phyloP scores from a whole-genome alignment of 2,329 filamentous ascomycete species.

The Cladosporium velox region DNA sequence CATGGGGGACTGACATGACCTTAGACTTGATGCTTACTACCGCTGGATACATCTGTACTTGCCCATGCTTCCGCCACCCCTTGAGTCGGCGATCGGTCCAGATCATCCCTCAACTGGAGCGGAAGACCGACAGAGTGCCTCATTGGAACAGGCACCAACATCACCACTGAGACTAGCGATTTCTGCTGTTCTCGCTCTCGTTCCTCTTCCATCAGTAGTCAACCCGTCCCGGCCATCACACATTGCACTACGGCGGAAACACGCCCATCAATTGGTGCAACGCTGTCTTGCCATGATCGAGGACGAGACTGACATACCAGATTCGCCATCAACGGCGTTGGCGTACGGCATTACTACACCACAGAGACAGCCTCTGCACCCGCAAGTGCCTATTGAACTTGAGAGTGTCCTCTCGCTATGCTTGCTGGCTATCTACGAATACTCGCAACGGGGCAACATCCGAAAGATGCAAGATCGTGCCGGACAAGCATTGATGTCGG shows the following conservation, averaged over 20 bases:
- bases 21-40: slow-evolving; percentile 54
- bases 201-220: slow-evolving; percentile 47
- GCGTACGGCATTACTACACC: slow-evolving; percentile 39
- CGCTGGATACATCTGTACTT: slow-evolving; percentile 56
- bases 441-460: slow-evolving; percentile 55
- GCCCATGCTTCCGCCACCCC: slow-evolving; percentile 52
- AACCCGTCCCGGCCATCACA: slow-evolving; percentile 45
- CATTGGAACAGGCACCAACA: not conserved
- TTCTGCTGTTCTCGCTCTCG: slow-evolving; percentile 52
- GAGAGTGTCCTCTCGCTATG: slow-evolving; percentile 53
- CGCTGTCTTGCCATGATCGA: slow-evolving; percentile 53
- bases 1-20: slow-evolving; percentile 18
- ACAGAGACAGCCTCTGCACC: slow-evolving; percentile 47
- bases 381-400: slow-evolving; percentile 47
- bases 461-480: slow-evolving; percentile 55
- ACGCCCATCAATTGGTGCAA: slow-evolving; percentile 53
- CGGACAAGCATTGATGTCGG: slow-evolving; percentile 50
- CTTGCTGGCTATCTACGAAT: slow-evolving; percentile 55
- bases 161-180: slow-evolving; percentile 52
- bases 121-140: not conserved
- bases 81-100: slow-evolving; percentile 28
- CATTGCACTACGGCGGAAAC: slow-evolving; percentile 48
- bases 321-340: slow-evolving; percentile 51
- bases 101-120: slow-evolving; percentile 30
- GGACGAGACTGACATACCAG: slow-evolving; percentile 50